phyloP scores from a whole-genome alignment of 139 green algal species.

The Coelastrella sp. region DNA sequence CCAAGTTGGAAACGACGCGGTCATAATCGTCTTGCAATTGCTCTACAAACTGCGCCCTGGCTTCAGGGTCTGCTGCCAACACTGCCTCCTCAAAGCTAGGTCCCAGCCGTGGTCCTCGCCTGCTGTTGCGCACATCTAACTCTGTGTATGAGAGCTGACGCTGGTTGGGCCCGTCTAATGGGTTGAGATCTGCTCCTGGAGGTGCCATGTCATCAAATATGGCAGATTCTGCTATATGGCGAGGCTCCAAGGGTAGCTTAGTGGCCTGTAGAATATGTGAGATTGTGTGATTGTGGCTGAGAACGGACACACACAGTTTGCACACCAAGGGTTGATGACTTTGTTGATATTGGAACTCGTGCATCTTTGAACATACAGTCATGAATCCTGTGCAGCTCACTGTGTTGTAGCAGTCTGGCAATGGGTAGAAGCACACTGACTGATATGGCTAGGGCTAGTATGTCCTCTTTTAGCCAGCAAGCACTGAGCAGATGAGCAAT shows the following conservation, averaged over 20 bases:
- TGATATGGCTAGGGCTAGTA: no score
- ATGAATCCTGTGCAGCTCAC: no score
- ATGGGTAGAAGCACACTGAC: no score
- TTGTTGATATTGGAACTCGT: no score
- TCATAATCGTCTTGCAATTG: constrained; percentile 9
- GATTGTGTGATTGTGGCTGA: no score
- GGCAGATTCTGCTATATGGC: constrained; percentile 31
- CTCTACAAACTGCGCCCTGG: not conserved
- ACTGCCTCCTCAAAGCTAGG: constrained; percentile 15
- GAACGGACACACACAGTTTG: no score
- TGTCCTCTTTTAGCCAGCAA: no score
- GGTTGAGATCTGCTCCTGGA: constrained; percentile 4
- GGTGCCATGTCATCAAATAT: not conserved
- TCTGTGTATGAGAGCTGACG: constrained; percentile 17
- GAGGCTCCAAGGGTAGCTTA: constrained; percentile 52
- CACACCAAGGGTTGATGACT: no score
- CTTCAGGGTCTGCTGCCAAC: constrained; percentile 28
- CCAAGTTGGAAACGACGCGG: constrained; percentile 9
- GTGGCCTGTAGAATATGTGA: no score
- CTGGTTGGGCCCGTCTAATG: constrained; percentile 29
- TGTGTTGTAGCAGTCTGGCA: no score
- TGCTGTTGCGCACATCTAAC: constrained; percentile 7
- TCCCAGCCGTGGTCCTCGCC: constrained; percentile 53
- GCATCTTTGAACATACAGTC: no score
- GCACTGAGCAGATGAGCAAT: no score